Base-by-base conservation (phyloP, 116 monocot genomes). In the Papilionanthe hybrid region DNA sequence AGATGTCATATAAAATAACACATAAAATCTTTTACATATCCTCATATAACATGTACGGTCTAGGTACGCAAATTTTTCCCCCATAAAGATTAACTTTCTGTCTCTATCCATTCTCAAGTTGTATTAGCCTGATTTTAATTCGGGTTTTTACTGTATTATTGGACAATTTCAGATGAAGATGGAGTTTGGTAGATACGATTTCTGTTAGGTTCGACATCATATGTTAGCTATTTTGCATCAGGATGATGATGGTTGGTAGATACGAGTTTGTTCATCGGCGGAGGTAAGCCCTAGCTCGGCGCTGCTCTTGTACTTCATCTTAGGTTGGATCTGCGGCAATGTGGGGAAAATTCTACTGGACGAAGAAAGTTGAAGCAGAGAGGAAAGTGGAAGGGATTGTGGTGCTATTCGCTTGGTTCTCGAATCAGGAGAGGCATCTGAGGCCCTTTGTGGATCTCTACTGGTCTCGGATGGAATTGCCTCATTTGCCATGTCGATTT, bases 401-500 rank as follows among this genome's bases (percentile, higher is more conserved):
- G 57, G 85, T 85, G 80, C 47, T 85, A 48, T 88, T 88, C 77
- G 85, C 83, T n/a, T 85, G 88, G 85, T 42, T 83, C 1, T 81
- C 79, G 69, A 85, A 85, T 48, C 60, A 75, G 79, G 85, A 85
- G 78, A 80, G 63, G 69, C 75, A 83, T 25, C 48, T 85, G 78
- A 78, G 69, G 78, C 81, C 88, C 15, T 83, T 72, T 47, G 41
- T 85, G 30, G 83, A 88, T 56, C 77, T 88, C 28, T 88, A 85
- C 48, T 53, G 53, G 42, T 81, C 85, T 78, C 7, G 88, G 88
- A 19, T 88, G 85, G 88, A 67, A 78, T 30, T 88, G 78, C 55
- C 83, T 88, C 63, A 81, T 88, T 58, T 88, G 88, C 78, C 85
- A 83, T 58, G 82, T 74, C 19, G 85, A 88, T 60, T 85, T 85